Evolutionary conservation across 1,139 yeast genomes (phyloP).

Genomic region (Kodamaea ohmeri): DNA sequence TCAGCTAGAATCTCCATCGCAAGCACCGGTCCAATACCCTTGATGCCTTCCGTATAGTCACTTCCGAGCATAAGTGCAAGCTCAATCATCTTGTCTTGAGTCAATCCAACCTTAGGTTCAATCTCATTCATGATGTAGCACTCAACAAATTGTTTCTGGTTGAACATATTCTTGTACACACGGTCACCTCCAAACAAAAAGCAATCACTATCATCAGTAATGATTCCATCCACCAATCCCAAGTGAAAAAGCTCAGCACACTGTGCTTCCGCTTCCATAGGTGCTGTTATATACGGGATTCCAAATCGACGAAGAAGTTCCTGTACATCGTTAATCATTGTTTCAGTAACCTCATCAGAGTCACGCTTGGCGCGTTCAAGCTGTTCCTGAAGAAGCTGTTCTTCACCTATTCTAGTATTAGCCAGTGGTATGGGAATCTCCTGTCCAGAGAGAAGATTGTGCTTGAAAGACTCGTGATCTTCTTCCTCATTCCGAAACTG

Average conservation of each 20-base stretch:
- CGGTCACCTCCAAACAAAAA: slow-evolving; percentile 87
- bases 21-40: slow-evolving; percentile 89
- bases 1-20: slow-evolving; percentile 94
- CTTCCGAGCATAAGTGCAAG: slow-evolving; percentile 84
- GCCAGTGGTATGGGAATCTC: slow-evolving; percentile 20
- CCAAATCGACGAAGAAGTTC: slow-evolving; percentile 85
- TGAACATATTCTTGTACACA: slow-evolving; percentile 91
- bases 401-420: slow-evolving; percentile 46
- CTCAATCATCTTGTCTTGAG: slow-evolving; percentile 62
- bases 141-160: slow-evolving; percentile 89
- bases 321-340: slow-evolving; percentile 88
- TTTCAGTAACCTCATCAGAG: slow-evolving; percentile 84
- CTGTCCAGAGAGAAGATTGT: slow-evolving; percentile 35
- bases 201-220: slow-evolving; percentile 97
- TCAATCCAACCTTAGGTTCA: slow-evolving; percentile 62
- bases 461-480: slow-evolving; percentile 66
- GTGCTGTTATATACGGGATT: slow-evolving; percentile 90
- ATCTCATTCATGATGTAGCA: slow-evolving; percentile 66
- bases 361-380: slow-evolving; percentile 73
- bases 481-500: slow-evolving; percentile 66
- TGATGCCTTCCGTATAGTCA: slow-evolving; percentile 89
- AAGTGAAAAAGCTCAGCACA: slow-evolving; percentile 74
- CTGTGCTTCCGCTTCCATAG: slow-evolving; percentile 98
- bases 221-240: slow-evolving; percentile 85
- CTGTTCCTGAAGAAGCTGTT: slow-evolving; percentile 54